phyloP scores from a whole-genome alignment of 2,329 filamentous ascomycete species.

The Onygenales sp. region DNA sequence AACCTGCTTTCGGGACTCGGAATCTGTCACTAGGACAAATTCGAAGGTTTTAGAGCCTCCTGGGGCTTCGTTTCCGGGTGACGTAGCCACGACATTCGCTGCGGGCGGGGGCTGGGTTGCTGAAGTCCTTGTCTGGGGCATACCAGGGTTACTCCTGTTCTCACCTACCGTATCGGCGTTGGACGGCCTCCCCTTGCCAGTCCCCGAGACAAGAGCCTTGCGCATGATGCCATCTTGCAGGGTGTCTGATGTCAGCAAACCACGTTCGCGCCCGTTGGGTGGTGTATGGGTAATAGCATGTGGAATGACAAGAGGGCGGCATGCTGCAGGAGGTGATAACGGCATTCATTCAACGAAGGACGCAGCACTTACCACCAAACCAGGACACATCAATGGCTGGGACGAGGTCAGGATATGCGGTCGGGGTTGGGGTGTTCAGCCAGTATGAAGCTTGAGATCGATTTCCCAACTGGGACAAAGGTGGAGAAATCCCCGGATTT shows the following conservation, averaged over 20 bases:
- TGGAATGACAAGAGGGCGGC: no score
- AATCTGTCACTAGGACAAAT: constrained; percentile 24
- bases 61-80: background rate
- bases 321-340: background rate
- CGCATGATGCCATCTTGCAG: constrained; percentile 21
- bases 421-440: background rate
- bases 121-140: background rate
- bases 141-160: background rate
- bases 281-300: no score
- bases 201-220: constrained; percentile 12
- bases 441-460: constrained; percentile 7
- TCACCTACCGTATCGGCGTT: background rate
- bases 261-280: background rate
- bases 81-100: constrained; percentile 2
- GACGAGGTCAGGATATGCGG: background rate
- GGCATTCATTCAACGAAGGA: background rate
- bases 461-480: constrained; percentile 10
- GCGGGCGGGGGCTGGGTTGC: background rate
- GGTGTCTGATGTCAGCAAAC: constrained; percentile 1
- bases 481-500: background rate
- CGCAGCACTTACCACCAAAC: background rate
- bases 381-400: background rate
- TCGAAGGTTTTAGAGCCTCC: constrained; percentile 20
- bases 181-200: background rate
- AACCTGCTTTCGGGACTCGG: constrained; percentile 23